Base-by-base conservation (phyloP, 2,329 filamentous ascomycete species). In the Aureobasidium subglaciale region DNA sequence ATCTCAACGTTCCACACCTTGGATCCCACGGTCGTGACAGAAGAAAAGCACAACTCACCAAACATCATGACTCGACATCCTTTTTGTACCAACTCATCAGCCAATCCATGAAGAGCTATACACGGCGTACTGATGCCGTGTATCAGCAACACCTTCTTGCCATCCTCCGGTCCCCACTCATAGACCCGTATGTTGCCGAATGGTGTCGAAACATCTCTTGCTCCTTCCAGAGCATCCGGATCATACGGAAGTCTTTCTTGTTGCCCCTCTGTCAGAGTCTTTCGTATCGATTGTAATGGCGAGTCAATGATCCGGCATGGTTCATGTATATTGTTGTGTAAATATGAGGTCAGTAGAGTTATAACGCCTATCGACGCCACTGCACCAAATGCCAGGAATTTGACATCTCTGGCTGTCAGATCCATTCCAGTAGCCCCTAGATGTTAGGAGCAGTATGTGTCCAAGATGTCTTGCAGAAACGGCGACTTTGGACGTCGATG, bases 81-180 rank as follows among this genome's bases (percentile, higher is more conserved):
- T 56, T 75, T 77, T 6, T 73, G 71, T 1, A 80, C 87, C 50
- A 95, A 75, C 52, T 77, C 79, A 65, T 82, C 75, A 13, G 86
- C 86, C 32, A 93, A 67, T 38, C 80, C 77, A 2, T 82, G 83
- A 16, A 92, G 71, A 0, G 87, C 79, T 45, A 91, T 74, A 59
- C 83, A 84, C 0, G 90, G 89, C 5, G 88, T 93, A 48, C 83
- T 87, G 63, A 93, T 91, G 5, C 90, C 90, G 68, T 92, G 90
- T 15, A 95, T 71, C 24, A 95, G 73, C 13, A 95, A 72, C 1
- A 92, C 83, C 64, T 85, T 90, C 25, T 82, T 78, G 1, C 88
- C 88, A 32, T 78, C 72, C 57, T 82, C 78, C 0, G 87, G 86
- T 0, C 90, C 90, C 79, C 85, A 93, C 74, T 95, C 90, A 66